Evolutionary conservation across 768 basidiomycete species (phyloP), one percentile per base, ranked within the genome.

Genomic region (Saitozyma sp.): DNA sequence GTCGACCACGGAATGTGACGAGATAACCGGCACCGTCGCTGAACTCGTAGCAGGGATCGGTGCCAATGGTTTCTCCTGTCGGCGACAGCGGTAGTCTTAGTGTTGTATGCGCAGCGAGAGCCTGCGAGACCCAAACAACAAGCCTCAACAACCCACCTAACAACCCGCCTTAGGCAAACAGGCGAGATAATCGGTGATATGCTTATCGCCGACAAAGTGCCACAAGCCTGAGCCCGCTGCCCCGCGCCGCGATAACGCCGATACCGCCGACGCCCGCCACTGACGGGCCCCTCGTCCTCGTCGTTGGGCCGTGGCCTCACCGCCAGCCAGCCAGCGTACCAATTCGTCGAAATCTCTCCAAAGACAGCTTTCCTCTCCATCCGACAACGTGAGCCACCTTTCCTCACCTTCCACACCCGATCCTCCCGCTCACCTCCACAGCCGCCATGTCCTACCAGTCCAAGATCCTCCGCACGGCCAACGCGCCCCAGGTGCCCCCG

Each of bases 401-500:
- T 46, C n/a, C 2, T 11, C n/a, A 2, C 45, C 6, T 6, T 46
- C 6, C 29, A 29, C 2, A 29, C 2, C 20, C 51, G 17, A 11
- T 38, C 7, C 13, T 38, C 13, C 20, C 51, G 51, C 51, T 52
- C 51, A 52, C 54, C 55, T 37, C 9, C 43, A 11, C 19, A 46
- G 55, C 65, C 62, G 67, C 20, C 39, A 76, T 75, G 72, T 77
- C 77, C 50, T 73, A 61, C 67, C 59, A 66, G 53, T 60, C 67
- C 85, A 98, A 99, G 86, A 94, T 99, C 80, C 84, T 88, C 76
- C 91, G 96, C 77, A 91, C 91, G 71, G 96, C 96, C 79, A 97
- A 97, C 79, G 95, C 96, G 61, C 94, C 95, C 66, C 85, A 82
- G 66, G 88, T 89, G 20, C 75, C 96, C 67, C 94, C 94, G 9